Percentiles rank a stretch among this genome's conserved stretches.
phyloP scores from a whole-genome alignment of 148 eudicot genomes.

The Nepenthes mirabilis region DNA sequence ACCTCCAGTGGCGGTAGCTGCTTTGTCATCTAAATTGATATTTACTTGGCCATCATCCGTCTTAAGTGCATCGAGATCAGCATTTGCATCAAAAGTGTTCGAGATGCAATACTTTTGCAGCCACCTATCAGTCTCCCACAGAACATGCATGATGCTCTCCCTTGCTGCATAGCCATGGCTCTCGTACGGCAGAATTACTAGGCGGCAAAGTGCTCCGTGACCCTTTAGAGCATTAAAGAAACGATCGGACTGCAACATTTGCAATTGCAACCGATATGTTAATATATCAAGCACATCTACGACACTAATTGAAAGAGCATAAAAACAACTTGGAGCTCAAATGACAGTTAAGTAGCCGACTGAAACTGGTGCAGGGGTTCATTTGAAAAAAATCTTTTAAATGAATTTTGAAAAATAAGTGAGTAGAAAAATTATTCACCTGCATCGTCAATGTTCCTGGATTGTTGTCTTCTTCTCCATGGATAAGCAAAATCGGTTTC shows the following conservation, averaged over 20 bases:
- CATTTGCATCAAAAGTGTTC: constrained; percentile 26
- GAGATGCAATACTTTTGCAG: constrained; percentile 66
- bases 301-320: neutral
- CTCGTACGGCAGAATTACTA: constrained; percentile 86
- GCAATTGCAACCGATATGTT: neutral
- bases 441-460: constrained; percentile 90
- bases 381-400: too few species aligned
- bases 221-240: constrained; percentile 92
- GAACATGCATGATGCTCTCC: constrained; percentile 97
- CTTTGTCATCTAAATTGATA: constrained; percentile 28
- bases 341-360: neutral
- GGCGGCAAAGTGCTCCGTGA: constrained; percentile 84
- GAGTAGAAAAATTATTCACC: constrained; percentile 23
- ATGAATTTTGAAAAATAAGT: neutral
- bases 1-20: constrained; percentile 46
- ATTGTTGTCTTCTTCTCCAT: constrained; percentile 97
- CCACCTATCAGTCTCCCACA: constrained; percentile 99
- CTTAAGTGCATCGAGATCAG: constrained; percentile 24
- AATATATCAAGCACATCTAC: neutral
- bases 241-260: constrained; percentile 69
- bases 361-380: too few species aligned
- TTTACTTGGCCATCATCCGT: constrained; percentile 12
- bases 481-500: constrained; percentile 87
- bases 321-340: neutral
- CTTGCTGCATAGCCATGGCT: constrained; percentile 93